Percentiles rank a stretch among this genome's conserved stretches.
These are phyloP conservation scores for Aurifilum marmelostoma DNA, from an alignment of 2,329 filamentous ascomycete genomes.

Conservation along the genomic window DNA sequence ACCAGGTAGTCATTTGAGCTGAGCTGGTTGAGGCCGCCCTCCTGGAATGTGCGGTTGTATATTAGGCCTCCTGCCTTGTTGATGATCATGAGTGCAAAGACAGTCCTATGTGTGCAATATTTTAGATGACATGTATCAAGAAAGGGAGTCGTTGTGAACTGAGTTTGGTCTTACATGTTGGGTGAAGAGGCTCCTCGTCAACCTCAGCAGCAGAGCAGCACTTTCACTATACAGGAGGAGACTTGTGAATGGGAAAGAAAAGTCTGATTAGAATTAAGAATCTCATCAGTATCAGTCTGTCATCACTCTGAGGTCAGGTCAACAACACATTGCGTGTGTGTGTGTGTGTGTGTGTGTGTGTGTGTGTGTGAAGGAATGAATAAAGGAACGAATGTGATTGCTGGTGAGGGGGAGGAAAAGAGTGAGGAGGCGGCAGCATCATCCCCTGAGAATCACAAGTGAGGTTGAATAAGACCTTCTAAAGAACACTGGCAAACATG, in stretches of 20 bases:
- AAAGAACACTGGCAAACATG: constrained; percentile 4
- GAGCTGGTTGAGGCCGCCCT: constrained; percentile 82
- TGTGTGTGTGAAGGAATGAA: not conserved
- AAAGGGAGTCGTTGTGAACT: not conserved
- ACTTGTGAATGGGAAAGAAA: constrained; percentile 10
- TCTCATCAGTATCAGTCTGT: not conserved
- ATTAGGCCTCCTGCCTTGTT: constrained; percentile 97
- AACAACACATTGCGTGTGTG: not conserved
- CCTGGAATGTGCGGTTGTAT: constrained; percentile 92
- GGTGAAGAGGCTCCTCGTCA: constrained; percentile 8
- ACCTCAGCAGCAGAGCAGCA: not conserved
- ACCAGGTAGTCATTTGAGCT: constrained; percentile 96
- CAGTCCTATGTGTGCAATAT: constrained; percentile 64
- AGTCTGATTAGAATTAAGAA: not conserved
- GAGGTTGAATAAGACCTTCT: constrained; percentile 10
- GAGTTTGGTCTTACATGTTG: constrained; percentile 21
- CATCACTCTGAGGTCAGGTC: not conserved
- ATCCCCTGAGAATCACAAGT: constrained; percentile 4
- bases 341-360: no score
- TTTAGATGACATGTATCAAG: not conserved
- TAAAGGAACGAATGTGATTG: not conserved
- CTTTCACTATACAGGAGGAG: constrained; percentile 5
- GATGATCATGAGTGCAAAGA: constrained; percentile 95
- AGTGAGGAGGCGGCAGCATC: constrained; percentile 4
- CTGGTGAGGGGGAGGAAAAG: not conserved